Conservation (phyloP, 495 filamentous ascomycete genomes). For the Cladorrhinum samala region DNA sequence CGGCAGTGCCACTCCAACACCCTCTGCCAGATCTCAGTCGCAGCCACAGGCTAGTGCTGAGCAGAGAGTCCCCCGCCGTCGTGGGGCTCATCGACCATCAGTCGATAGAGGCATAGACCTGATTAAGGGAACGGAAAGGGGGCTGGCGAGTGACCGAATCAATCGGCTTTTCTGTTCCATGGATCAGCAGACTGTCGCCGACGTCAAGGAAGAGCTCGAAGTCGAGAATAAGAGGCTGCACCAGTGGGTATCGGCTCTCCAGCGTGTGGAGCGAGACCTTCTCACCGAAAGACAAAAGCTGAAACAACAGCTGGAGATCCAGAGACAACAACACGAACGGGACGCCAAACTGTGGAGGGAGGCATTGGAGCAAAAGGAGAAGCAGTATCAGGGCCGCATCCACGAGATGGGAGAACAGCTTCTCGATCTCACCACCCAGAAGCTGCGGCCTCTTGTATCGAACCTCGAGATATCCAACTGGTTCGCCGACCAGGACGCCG, state of each 20-base stretch:
- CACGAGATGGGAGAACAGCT: slow-evolving; percentile 9
- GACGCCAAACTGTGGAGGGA: too few relatives aligned
- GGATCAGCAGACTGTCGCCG: neutral
- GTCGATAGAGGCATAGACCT: too few relatives aligned
- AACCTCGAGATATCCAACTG: slow-evolving; percentile 3
- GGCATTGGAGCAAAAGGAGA: slow-evolving; percentile 4
- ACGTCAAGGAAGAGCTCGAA: slow-evolving; percentile 1
- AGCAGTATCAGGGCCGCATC: slow-evolving; percentile 7
- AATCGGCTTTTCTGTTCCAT: slow-evolving; percentile 2
- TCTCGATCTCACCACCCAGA: neutral
- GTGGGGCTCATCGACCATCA: too few relatives aligned
- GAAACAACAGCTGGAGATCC: neutral
- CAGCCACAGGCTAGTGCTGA: too few relatives aligned
- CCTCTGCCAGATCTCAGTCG: too few relatives aligned
- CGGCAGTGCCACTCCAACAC: too few relatives aligned
- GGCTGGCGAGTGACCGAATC: too few relatives aligned
- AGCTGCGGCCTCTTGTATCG: neutral
- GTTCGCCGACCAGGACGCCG: neutral
- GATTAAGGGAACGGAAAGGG: too few relatives aligned
- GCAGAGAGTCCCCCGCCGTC: too few relatives aligned
- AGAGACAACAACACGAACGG: slow-evolving; percentile 13
- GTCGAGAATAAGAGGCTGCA: slow-evolving; percentile 13
- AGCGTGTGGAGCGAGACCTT: slow-evolving; percentile 15
- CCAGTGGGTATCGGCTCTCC: slow-evolving; percentile 12
- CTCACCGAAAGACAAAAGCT: slow-evolving; percentile 13